Evolutionary conservation across 805 yeast genomes (phyloP).

Genomic region (Candida montana): DNA sequence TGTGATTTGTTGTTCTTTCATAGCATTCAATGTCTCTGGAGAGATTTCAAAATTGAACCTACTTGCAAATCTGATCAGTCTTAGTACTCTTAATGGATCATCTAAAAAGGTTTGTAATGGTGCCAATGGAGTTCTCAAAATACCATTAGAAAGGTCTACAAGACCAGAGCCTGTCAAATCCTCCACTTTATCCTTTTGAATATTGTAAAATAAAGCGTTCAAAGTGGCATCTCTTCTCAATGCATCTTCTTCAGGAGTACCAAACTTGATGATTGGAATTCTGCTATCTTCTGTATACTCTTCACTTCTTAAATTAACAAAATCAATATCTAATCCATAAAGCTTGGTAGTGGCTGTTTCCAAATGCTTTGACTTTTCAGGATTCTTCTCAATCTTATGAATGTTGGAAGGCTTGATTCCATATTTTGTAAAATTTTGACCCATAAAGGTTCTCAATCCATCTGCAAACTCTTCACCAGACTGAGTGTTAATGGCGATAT

Average conservation of each 20-base stretch:
- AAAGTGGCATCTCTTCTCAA: slow-evolving; percentile 91
- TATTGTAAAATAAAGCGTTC: slow-evolving; percentile 86
- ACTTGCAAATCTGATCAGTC: slow-evolving; percentile 82
- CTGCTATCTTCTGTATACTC: slow-evolving; percentile 78
- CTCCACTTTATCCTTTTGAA: slow-evolving; percentile 63
- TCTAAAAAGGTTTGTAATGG: slow-evolving; percentile 85
- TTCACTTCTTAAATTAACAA: slow-evolving; percentile 87
- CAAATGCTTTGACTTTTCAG: slow-evolving; percentile 91
- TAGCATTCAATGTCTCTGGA: slow-evolving; percentile 48
- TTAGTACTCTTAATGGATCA: slow-evolving; percentile 86
- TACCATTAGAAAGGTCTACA: slow-evolving; percentile 60
- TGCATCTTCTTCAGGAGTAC: slow-evolving; percentile 92
- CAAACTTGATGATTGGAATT: slow-evolving; percentile 78
- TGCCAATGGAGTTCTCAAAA: slow-evolving; percentile 81
- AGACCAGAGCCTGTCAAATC: slow-evolving; percentile 80
- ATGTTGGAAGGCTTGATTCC: slow-evolving; percentile 36
- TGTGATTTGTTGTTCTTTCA: slow-evolving; percentile 56
- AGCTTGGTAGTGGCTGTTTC: slow-evolving; percentile 94
- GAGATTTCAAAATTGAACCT: slow-evolving; percentile 69
- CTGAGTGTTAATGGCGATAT: slow-evolving; percentile 79
- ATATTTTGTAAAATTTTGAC: slow-evolving; percentile 27
- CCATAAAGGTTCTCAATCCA: slow-evolving; percentile 48
- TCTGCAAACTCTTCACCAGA: slow-evolving; percentile 86
- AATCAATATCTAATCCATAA: slow-evolving; percentile 82
- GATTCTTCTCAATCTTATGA: slow-evolving; percentile 86